Conservation (phyloP, 2,329 filamentous ascomycete species). For the Hypoxylon rubiginosum region DNA sequence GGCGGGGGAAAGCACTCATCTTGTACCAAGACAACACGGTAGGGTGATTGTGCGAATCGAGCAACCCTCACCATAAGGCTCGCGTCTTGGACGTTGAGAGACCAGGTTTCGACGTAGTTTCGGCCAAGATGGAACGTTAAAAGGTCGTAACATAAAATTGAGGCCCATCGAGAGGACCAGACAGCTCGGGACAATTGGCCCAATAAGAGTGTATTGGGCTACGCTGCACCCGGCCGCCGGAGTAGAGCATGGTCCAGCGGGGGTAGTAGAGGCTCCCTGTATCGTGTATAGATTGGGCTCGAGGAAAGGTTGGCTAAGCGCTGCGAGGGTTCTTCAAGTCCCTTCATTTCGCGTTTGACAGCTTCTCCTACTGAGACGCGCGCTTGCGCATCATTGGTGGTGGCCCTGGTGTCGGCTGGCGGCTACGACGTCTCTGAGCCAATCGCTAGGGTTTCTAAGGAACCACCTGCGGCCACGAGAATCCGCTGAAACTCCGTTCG, state of each 20-base stretch:
- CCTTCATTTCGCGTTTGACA: slow-evolving; percentile 41
- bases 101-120: slow-evolving; percentile 35
- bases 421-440: slow-evolving; percentile 36
- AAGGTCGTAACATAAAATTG: slow-evolving; percentile 43
- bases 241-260: slow-evolving; percentile 21
- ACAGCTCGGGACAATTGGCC: slow-evolving; percentile 34
- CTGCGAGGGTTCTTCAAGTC: slow-evolving; percentile 33
- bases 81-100: slow-evolving; percentile 22
- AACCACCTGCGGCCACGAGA: slow-evolving; percentile 41
- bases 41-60: slow-evolving; percentile 25
- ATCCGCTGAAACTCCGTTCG: slow-evolving; percentile 14
- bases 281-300: slow-evolving; percentile 35
- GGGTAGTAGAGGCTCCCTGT: slow-evolving; percentile 20
- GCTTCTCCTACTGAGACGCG: slow-evolving; percentile 41
- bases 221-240: slow-evolving; percentile 18
- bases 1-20: slow-evolving; percentile 39
- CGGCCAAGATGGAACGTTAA: slow-evolving; percentile 35
- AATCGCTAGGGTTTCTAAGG: slow-evolving; percentile 37
- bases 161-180: slow-evolving; percentile 46
- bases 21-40: slow-evolving; percentile 42
- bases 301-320: slow-evolving; percentile 45
- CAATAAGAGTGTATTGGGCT: slow-evolving; percentile 41
- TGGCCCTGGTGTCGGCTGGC: slow-evolving; percentile 28
- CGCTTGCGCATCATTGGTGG: slow-evolving; percentile 46
- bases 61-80: slow-evolving; percentile 12